Percentiles rank a stretch among this genome's conserved stretches.
These are phyloP conservation scores for Ramularia collo-cygni DNA, from an alignment of 2,329 filamentous ascomycete species.

Conservation along the genomic window DNA sequence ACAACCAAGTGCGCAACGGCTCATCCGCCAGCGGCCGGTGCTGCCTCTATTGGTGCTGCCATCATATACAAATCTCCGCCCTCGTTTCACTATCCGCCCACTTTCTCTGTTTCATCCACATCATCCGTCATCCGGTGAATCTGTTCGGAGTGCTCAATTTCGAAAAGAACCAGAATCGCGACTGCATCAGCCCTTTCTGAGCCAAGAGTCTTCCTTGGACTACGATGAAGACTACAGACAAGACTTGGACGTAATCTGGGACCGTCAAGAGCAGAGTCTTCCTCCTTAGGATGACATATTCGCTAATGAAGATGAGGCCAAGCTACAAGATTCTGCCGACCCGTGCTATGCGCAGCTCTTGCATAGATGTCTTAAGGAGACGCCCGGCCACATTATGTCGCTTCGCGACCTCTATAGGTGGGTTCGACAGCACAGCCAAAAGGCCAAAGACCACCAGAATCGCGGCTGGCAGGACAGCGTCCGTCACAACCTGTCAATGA, in stretches of 20 bases:
- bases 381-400: conserved; percentile 61
- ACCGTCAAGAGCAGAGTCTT: conserved; percentile 6
- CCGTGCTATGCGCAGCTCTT: conserved; percentile 70
- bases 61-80: no score
- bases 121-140: no score
- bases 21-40: no score
- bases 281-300: conserved; percentile 11
- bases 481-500: conserved; percentile 94
- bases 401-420: conserved; percentile 85
- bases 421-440: conserved; percentile 76
- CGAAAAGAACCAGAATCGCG: no score
- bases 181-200: conserved; percentile 7
- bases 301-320: conserved; percentile 12
- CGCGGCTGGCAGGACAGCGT: conserved; percentile 92
- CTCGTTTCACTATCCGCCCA: no score
- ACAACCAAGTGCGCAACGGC: no score
- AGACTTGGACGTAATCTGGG: conserved; percentile 6
- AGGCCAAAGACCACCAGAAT: conserved; percentile 51
- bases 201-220: conserved; percentile 7
- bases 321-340: conserved; percentile 14
- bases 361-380: conserved; percentile 64
- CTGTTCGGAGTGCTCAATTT: no score
- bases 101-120: no score
- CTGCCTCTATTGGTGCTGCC: no score
- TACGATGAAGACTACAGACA: conserved; percentile 5